These are phyloP conservation scores for Zygosaccharomyces kombuchaensis DNA, from an alignment of 805 yeast species.

Conservation along the genomic window DNA sequence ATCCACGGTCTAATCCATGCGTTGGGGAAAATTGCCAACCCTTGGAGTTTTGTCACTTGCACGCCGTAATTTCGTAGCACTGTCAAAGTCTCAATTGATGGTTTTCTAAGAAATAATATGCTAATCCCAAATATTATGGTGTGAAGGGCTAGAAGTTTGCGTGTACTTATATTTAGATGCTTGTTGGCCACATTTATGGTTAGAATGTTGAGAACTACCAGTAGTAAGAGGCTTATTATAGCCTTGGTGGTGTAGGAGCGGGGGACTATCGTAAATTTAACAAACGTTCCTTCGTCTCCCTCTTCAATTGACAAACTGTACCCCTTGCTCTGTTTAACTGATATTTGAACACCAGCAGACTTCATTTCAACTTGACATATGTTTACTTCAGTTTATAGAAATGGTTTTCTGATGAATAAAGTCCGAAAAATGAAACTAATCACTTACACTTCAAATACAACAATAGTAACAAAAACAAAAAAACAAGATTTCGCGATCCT, in stretches of 20 bases:
- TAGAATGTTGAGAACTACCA: slow-evolving; percentile 1
- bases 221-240: slow-evolving; percentile 1
- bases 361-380: neutral
- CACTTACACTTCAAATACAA: neutral
- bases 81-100: slow-evolving; percentile 22
- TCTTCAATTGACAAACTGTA: slow-evolving; percentile 11
- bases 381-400: neutral
- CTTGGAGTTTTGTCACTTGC: slow-evolving; percentile 21
- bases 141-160: neutral
- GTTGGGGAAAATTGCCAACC: slow-evolving; percentile 25
- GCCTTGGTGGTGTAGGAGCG: slow-evolving; percentile 4
- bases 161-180: neutral
- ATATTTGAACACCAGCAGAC: neutral
- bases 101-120: slow-evolving; percentile 13
- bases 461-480: neutral
- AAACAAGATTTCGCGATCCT: neutral
- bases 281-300: slow-evolving; percentile 8
- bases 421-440: neutral
- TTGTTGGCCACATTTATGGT: neutral
- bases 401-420: neutral
- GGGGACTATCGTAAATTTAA: slow-evolving; percentile 16
- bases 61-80: slow-evolving; percentile 28
- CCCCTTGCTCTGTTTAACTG: neutral
- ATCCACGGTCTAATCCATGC: slow-evolving; percentile 14
- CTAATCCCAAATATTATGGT: neutral